A percentile compares a stretch with the other conserved stretches of the same genome.
These are phyloP conservation scores for Coemansia sp. DNA, from an alignment of 192 early-diverging fungal genomes.

Conservation along the genomic window DNA sequence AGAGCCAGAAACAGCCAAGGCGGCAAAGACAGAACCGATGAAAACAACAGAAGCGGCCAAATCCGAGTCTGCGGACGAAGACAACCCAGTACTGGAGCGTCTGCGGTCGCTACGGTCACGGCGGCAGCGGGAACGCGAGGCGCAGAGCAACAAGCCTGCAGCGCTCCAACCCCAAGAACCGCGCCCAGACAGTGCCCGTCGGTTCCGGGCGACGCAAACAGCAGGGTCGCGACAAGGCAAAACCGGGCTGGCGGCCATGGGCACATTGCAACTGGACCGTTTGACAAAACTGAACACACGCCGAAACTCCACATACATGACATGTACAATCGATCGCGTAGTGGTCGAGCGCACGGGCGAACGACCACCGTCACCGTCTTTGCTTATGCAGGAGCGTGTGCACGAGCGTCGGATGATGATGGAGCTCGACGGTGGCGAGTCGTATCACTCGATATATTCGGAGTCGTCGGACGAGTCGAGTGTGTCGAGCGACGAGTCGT, in stretches of 20 bases:
- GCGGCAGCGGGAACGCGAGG: slow-evolving; percentile 7
- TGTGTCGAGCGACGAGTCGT: background rate
- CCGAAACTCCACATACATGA: slow-evolving; percentile 46
- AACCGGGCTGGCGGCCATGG: slow-evolving; percentile 32
- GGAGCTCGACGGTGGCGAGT: background rate
- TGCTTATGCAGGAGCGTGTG: slow-evolving; percentile 36
- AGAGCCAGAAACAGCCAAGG: background rate
- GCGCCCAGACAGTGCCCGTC: background rate
- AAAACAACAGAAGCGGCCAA: background rate
- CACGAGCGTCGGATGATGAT: slow-evolving; percentile 14
- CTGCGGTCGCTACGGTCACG: slow-evolving; percentile 33
- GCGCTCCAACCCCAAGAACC: background rate
- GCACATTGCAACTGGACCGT: slow-evolving; percentile 45
- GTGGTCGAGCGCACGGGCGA: slow-evolving; percentile 18
- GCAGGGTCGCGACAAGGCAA: background rate
- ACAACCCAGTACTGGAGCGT: slow-evolving; percentile 16
- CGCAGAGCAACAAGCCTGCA: background rate
- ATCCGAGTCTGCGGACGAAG: background rate
- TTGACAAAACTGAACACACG: slow-evolving; percentile 51
- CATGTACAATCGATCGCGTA: slow-evolving; percentile 34
- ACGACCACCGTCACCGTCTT: slow-evolving; percentile 39
- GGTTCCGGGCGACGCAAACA: slow-evolving; percentile 39
- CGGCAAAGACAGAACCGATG: background rate
- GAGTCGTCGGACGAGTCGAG: background rate
- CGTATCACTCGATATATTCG: slow-evolving; percentile 27